phyloP scores from a whole-genome alignment of 257 asterid species.

The Paraleonurus japonicus region DNA sequence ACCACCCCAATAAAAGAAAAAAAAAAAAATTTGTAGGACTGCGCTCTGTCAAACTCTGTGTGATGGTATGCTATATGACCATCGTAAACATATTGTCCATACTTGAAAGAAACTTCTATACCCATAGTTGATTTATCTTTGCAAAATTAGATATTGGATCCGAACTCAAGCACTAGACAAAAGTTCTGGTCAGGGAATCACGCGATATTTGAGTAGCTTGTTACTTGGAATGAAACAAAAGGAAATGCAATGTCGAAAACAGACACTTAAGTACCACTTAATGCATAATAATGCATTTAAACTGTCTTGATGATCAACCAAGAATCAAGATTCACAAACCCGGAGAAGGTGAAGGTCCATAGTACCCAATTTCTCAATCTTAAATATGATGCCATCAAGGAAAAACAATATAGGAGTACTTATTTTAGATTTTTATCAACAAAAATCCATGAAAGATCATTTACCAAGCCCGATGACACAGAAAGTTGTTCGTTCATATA shows the following conservation, averaged over 20 bases:
- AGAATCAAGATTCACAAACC: not conserved
- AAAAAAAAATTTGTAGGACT: not conserved
- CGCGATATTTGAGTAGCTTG: conserved; percentile 8
- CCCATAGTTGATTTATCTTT: not conserved
- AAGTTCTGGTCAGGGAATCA: not conserved
- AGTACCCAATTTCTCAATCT: conserved; percentile 10
- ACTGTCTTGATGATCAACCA: not conserved
- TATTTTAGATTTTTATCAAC: not conserved
- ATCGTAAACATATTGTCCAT: not conserved
- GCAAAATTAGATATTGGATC: not conserved
- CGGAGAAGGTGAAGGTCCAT: not conserved
- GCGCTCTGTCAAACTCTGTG: not conserved
- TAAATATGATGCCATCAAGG: not conserved
- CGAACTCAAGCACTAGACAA: conserved; percentile 1
- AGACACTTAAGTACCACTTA: not conserved
- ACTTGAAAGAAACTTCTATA: not conserved
- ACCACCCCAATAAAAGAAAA: too few relatives aligned
- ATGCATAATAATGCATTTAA: not conserved
- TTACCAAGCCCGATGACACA: not conserved
- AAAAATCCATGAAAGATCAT: not conserved
- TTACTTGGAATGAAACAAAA: not conserved
- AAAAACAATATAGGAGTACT: conserved; percentile 1
- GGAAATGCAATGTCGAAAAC: not conserved
- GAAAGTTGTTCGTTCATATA: not conserved
- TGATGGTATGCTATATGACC: not conserved